Evolutionary conservation across 1,139 yeast genomes (phyloP), one percentile per base, ranked within the genome.

Genomic region (Zygosaccharomyces pseudobailii): DNA sequence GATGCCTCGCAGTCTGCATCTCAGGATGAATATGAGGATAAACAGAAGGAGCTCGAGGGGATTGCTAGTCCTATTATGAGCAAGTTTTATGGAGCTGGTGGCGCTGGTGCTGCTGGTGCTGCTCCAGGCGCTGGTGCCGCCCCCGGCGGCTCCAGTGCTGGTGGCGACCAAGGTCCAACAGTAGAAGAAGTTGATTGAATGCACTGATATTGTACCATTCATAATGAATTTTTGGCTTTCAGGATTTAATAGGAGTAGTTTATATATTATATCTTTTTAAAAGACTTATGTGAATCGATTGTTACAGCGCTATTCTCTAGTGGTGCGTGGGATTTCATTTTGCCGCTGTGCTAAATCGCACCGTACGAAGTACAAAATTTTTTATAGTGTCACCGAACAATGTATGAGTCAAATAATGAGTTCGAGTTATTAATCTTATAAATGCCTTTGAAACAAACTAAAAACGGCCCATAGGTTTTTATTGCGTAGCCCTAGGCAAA

Each of bases 1-100:
- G 96, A 89, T 67, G 87, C 87, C 68, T 84, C 82, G 59, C 90
- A 85, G 56, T 76, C 85, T 49, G 97, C 96, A 43, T 79, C 96
- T 50, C 79, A 84, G 55, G 97, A 89, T 62, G 97, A 90, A 67
- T 85, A 75, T 61, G 73, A 72, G 55, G 86, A 79, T 56, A 81
- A 70, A 65, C 81, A 79, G 66, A 81, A 81, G 73, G 86, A 82
- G 62, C 74, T 82, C 61, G 87, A 82, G 64, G 71, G 69, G 46
- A 66, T 78, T 59, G 84, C 84, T 45, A 82, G 81, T 64, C 87
- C 87, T 63, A 79, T 81, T 47, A 77, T 82, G 70, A 71, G 78
- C 53, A 78, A 79, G 59, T 82, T 83, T 64, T 82, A 82, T 64
- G 77, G 75, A 57, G 80, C 77, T 45, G 83, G 79, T 58, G 76